A percentile compares a stretch with the other conserved stretches of the same genome.
Evolutionary conservation across 768 basidiomycete genomes (phyloP).

Genomic region (Naganishia randhawae): DNA sequence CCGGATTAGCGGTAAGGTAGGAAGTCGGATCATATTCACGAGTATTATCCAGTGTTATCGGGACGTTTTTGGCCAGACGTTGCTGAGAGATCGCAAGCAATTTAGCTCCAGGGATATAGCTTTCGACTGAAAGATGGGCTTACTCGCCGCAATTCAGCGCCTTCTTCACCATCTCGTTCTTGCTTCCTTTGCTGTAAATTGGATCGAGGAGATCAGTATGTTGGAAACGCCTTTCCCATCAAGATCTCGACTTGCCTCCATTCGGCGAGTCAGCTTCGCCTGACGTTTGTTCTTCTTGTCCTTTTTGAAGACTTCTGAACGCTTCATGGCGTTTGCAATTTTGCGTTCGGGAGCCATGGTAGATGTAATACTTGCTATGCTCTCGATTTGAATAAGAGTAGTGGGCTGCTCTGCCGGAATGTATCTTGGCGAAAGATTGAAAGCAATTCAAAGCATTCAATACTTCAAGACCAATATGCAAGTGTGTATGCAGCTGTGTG

Average conservation of each 20-base stretch:
- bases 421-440: no score
- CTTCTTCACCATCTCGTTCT: slow-evolving; percentile 26
- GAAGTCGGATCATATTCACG: slow-evolving; percentile 62
- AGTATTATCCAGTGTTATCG: slow-evolving; percentile 87
- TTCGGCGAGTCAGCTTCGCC: slow-evolving; percentile 71
- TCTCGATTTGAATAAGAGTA: no score
- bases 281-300: slow-evolving; percentile 72
- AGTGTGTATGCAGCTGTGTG: no score
- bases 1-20: slow-evolving; percentile 52
- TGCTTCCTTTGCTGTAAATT: slow-evolving; percentile 13
- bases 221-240: no score
- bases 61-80: slow-evolving; percentile 78
- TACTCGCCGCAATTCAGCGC: slow-evolving; percentile 21
- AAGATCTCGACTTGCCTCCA: slow-evolving; percentile 58
- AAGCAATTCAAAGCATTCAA: no score
- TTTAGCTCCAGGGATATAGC: background rate
- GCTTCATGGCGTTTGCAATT: slow-evolving; percentile 84
- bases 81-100: slow-evolving; percentile 55
- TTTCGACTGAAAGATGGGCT: background rate
- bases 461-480: no score
- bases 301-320: slow-evolving; percentile 71
- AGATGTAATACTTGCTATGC: no score
- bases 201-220: background rate
- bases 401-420: no score
- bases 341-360: slow-evolving; percentile 45